phyloP scores from a whole-genome alignment of 2,329 filamentous ascomycete genomes.

The Colletotrichum truncatum region DNA sequence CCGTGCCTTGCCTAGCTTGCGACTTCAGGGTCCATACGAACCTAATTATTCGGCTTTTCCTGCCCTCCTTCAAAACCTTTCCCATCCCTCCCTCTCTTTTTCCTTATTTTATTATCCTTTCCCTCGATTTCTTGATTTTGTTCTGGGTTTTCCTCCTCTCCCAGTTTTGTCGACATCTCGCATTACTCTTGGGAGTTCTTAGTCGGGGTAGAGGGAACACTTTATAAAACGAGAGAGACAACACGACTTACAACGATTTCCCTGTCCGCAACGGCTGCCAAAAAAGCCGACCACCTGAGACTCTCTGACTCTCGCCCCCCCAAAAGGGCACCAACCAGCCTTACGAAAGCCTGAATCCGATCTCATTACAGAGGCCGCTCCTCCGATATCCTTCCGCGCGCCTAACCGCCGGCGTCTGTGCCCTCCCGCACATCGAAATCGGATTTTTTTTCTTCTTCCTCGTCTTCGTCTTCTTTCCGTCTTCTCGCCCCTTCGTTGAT shows the following conservation, averaged over 20 bases:
- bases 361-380: not conserved
- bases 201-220: not conserved
- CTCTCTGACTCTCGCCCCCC: not conserved
- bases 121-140: not conserved
- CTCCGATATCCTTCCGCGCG: slow-evolving; percentile 7
- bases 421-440: slow-evolving; percentile 10
- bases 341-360: slow-evolving; percentile 5
- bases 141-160: not conserved
- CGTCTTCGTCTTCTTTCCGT: no score
- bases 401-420: slow-evolving; percentile 6
- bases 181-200: not conserved
- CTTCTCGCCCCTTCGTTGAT: not conserved
- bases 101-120: not conserved
- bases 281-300: not conserved
- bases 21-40: slow-evolving; percentile 28
- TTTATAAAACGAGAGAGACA: slow-evolving; percentile 4
- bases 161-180: no score
- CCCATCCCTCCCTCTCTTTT: not conserved
- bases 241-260: slow-evolving; percentile 6
- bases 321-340: slow-evolving; percentile 2
- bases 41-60: slow-evolving; percentile 25
- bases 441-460: not conserved
- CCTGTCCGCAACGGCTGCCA: not conserved
- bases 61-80: slow-evolving; percentile 15
- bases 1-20: slow-evolving; percentile 16